A percentile compares a stretch with the other conserved stretches of the same genome.
Conservation (phyloP, 257 asterid genomes). For the Leonotis leonurus region DNA sequence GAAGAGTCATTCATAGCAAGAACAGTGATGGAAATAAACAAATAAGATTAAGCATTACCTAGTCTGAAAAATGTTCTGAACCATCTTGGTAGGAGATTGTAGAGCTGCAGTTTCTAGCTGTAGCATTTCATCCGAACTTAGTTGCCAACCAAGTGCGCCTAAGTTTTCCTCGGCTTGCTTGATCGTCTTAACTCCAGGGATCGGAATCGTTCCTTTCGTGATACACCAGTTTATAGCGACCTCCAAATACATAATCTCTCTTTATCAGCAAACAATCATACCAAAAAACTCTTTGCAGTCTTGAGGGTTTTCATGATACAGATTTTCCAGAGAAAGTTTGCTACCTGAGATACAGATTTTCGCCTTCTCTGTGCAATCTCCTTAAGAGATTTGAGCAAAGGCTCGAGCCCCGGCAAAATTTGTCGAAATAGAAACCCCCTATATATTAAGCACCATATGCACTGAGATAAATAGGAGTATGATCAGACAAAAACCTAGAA, state of each 20-base stretch:
- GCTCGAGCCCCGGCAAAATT: conserved; percentile 82
- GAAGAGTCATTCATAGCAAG: too few relatives aligned
- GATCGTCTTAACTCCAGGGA: conserved; percentile 78
- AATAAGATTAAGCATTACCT: conserved; percentile 8
- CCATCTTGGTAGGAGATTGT: conserved; percentile 69
- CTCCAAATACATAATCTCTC: conserved; percentile 23
- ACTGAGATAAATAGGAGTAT: conserved; percentile 5
- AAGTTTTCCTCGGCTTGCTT: conserved; percentile 76
- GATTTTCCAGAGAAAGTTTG: too few relatives aligned
- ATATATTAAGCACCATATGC: conserved; percentile 1
- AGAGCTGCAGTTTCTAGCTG: conserved; percentile 64
- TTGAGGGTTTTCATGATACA: too few relatives aligned
- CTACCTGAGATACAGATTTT: conserved; percentile 73
- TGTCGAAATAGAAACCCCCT: conserved; percentile 78
- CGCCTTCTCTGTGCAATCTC: conserved; percentile 54
- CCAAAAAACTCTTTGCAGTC: background rate
- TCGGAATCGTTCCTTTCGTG: conserved; percentile 74
- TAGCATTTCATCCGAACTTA: conserved; percentile 53
- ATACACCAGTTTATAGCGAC: conserved; percentile 98
- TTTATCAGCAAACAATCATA: background rate
- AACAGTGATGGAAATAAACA: background rate
- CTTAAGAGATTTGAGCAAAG: conserved; percentile 50
- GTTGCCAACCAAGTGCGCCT: conserved; percentile 96
- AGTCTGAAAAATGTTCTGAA: conserved; percentile 87
- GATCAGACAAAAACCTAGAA: background rate